phyloP scores from a whole-genome alignment of 192 early-diverging fungal species.

The Coemansia sp. region DNA sequence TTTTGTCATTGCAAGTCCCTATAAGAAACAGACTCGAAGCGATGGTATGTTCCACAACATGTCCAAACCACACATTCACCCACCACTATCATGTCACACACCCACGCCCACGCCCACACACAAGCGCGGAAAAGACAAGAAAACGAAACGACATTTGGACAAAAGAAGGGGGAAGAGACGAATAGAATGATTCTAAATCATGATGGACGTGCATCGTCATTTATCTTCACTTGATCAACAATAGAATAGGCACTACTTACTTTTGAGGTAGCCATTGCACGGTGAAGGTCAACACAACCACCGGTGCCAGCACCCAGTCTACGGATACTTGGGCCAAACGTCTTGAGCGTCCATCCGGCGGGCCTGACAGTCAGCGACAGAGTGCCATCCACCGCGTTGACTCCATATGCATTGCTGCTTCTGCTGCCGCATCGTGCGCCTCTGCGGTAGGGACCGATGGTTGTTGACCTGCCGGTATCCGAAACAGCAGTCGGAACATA shows the following conservation, averaged over 20 bases:
- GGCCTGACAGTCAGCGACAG: conserved; percentile 40
- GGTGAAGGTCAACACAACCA: conserved; percentile 46
- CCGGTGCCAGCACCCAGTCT: conserved; percentile 53
- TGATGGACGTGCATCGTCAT: conserved; percentile 17
- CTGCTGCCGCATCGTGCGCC: neutral
- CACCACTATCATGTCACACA: neutral
- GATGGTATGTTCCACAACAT: neutral
- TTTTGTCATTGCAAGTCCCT: neutral
- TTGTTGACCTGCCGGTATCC: neutral
- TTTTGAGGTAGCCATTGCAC: conserved; percentile 11
- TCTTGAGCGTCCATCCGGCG: conserved; percentile 35
- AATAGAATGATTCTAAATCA: neutral
- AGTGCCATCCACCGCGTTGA: conserved; percentile 41
- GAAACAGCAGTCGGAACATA: conserved; percentile 6
- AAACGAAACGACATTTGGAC: neutral
- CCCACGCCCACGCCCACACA: no score
- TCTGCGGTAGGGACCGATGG: conserved; percentile 1
- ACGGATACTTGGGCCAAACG: conserved; percentile 31
- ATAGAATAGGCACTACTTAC: conserved; percentile 12
- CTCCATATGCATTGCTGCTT: conserved; percentile 2
- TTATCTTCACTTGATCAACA: conserved; percentile 1
- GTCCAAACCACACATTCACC: neutral
- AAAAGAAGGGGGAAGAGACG: neutral
- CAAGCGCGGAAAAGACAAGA: neutral
- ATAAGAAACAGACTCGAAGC: neutral